Evolutionary conservation across 1,139 yeast species (phyloP), one percentile per base, ranked within the genome.

Genomic region (Debaryomyces robertsiae): DNA sequence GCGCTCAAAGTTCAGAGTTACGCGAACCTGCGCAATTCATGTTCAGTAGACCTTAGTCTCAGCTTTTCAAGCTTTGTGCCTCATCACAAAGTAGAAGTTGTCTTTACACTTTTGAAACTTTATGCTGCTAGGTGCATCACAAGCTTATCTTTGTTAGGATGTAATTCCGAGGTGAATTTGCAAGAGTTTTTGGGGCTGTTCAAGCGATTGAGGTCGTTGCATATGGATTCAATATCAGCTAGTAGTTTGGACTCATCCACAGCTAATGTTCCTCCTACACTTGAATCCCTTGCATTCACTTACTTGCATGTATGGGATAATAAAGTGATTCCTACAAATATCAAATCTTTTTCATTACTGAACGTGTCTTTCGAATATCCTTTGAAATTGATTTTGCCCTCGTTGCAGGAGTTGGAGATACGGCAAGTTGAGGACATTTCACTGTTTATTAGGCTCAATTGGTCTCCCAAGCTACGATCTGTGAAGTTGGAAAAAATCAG

Each of bases 401-500:
- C 9, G 9, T 18, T 36, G 18, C 16, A 29, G 18, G 17, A 13
- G 9, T 16, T 36, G 14, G 15, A 18, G 15, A n/a, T 36, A 15
- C 13, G 27, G 7, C 11, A 23, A 13, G 16, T 30, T 6, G n/a
- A 4, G n/a, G 22, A 30, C 1, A 22, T 24, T 6, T 16, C 39
- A 15, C 10, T 10, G 4, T 23, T 36, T 16, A 23, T 36, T n/a
- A 13, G 3, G 14, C 18, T 23, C 7, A 36, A 30, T n/a, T 24
- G 19, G 29, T 29, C 29, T 3, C 22, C 14, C 7, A 36, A 30
- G 9, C 24, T 36, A 17, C 7, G n/a, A 7, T 30, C 18, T 5
- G 23, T 36, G 23, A 14, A 30, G 22, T 29, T 36, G 18, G 15
- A 14, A 28, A 25, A 24, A 15, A 15, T 30, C 3, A 33, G 30